Evolutionary conservation across 192 early-diverging fungal species (phyloP).

Genomic region (Coemansia reversa): DNA sequence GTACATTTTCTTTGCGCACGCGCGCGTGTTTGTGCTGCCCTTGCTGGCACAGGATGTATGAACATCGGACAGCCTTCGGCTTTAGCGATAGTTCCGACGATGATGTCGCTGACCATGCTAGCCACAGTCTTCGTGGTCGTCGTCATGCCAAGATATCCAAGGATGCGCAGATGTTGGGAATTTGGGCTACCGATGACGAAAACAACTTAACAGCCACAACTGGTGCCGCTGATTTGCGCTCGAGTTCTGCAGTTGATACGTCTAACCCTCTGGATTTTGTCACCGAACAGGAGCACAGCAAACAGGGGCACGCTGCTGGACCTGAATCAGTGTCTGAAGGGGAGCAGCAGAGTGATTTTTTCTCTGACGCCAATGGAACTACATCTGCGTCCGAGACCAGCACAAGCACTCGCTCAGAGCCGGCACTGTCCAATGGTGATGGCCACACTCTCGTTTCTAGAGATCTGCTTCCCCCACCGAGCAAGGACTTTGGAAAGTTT

Average conservation of each 20-base stretch:
- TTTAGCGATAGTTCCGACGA: conserved; percentile 43
- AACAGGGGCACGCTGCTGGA: no score
- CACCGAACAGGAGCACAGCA: no score
- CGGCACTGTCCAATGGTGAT: not conserved
- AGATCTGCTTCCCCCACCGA: not conserved
- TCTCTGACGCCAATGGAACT: conserved; percentile 14
- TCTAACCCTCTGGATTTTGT: no score
- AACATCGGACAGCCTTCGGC: conserved; percentile 16
- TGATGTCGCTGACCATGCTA: not conserved
- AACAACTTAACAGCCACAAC: not conserved
- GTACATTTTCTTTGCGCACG: no score
- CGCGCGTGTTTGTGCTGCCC: no score
- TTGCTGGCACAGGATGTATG: conserved; percentile 4
- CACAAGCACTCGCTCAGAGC: no score
- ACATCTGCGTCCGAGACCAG: not conserved
- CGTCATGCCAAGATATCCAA: conserved; percentile 12
- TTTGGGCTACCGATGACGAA: conserved; percentile 33
- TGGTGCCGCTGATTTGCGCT: not conserved
- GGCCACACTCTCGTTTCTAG: not conserved
- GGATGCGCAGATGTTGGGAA: conserved; percentile 41
- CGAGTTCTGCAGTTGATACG: not conserved
- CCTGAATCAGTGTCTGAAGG: not conserved
- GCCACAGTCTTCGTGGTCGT: not conserved
- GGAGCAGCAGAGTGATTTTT: not conserved
- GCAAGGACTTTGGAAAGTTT: conserved; percentile 82